Conservation (phyloP, 805 yeast genomes). For the Kuraishia borneana region DNA sequence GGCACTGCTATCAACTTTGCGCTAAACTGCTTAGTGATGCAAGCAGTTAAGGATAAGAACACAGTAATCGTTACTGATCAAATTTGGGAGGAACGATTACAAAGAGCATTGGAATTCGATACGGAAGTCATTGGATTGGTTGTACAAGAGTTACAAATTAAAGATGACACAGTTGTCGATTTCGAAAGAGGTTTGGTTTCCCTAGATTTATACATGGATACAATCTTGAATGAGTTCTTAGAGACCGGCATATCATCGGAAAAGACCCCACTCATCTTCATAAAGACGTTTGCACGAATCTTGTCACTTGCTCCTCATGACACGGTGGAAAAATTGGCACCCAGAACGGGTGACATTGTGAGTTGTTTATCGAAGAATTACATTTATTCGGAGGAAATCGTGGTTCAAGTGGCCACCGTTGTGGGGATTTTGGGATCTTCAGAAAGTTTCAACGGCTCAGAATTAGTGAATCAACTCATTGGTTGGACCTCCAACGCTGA, state of each 20-base stretch:
- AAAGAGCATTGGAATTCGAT: conserved; percentile 59
- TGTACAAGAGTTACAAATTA: too few species aligned
- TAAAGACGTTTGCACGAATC: neutral
- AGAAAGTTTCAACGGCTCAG: too few species aligned
- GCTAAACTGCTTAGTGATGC: conserved; percentile 52
- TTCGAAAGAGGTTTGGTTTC: conserved; percentile 5
- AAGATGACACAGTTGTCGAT: conserved; percentile 4
- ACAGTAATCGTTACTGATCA: conserved; percentile 60
- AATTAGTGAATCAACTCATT: neutral
- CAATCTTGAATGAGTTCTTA: conserved; percentile 26
- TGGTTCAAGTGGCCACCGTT: neutral
- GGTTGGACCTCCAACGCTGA: neutral
- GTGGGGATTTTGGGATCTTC: neutral
- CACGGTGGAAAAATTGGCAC: neutral
- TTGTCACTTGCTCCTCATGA: neutral
- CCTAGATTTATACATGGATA: conserved; percentile 14
- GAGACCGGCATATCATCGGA: too few species aligned
- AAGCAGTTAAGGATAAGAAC: conserved; percentile 36
- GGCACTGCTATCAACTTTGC: conserved; percentile 38
- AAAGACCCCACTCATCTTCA: too few species aligned
- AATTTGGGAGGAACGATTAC: conserved; percentile 62
- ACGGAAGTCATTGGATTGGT: conserved; percentile 24
- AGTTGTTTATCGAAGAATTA: neutral
- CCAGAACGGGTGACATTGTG: neutral
- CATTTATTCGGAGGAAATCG: neutral